phyloP scores from a whole-genome alignment of 73 alveolate species.

The Blepharisma japonicum region DNA sequence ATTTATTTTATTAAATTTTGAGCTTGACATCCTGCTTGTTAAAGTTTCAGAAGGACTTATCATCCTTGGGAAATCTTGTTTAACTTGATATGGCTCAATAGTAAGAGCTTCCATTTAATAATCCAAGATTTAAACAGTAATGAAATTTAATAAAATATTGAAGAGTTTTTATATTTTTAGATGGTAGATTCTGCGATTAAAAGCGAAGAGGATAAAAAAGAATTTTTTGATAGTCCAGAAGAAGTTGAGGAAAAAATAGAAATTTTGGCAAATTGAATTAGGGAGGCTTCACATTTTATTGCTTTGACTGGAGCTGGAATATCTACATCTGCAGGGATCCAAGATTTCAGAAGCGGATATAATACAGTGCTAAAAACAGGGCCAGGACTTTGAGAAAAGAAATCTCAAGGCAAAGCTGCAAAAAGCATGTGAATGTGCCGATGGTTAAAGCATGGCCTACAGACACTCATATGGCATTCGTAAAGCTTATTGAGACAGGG shows the following conservation, averaged over 20 bases:
- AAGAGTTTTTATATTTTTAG: no score
- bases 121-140: no score
- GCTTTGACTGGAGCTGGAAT: constrained; percentile 95
- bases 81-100: no score
- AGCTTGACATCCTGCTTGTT: no score
- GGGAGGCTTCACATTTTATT: constrained; percentile 59
- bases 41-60: no score
- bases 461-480: constrained; percentile 67
- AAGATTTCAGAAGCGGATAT: constrained; percentile 82
- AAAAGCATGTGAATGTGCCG: constrained; percentile 29
- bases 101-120: no score
- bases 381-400: constrained; percentile 77
- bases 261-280: constrained; percentile 52
- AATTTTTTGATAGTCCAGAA: constrained; percentile 69
- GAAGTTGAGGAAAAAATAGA: constrained; percentile 59
- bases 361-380: constrained; percentile 72
- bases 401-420: constrained; percentile 44
- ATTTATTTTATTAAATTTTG: no score
- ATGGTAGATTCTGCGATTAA: constrained; percentile 36
- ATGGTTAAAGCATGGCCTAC: constrained; percentile 59
- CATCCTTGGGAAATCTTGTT: no score
- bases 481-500: constrained; percentile 44
- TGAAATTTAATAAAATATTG: no score
- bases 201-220: constrained; percentile 72
- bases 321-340: constrained; percentile 89